Evolutionary conservation across 768 basidiomycete genomes (phyloP).

Genomic region (Royoungia palumana): DNA sequence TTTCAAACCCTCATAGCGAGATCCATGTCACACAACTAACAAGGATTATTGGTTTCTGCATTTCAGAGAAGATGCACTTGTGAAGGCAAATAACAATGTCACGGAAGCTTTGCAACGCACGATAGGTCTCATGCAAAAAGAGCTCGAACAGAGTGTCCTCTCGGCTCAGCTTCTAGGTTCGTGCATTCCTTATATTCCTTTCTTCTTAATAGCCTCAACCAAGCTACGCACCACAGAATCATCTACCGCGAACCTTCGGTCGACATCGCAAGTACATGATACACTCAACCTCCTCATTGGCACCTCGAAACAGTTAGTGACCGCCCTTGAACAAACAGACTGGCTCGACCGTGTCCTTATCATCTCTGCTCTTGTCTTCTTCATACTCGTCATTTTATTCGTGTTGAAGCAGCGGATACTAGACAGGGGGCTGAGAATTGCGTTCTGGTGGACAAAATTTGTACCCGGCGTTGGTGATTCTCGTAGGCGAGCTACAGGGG

Average conservation of each 20-base stretch:
- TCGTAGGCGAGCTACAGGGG: not conserved
- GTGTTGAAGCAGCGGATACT: constrained; percentile 86
- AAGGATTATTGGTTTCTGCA: not conserved
- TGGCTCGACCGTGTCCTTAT: constrained; percentile 90
- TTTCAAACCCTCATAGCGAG: not conserved
- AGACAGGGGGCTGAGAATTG: constrained; percentile 72
- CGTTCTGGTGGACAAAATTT: constrained; percentile 86
- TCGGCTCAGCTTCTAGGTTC: constrained; percentile 81
- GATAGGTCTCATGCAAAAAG: constrained; percentile 81
- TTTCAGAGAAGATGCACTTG: constrained; percentile 74
- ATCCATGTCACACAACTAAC: not conserved
- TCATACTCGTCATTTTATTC: constrained; percentile 78
- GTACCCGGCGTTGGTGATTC: constrained; percentile 39
- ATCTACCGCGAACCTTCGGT: constrained; percentile 72
- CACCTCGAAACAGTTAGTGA: constrained; percentile 82
- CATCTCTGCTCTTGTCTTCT: constrained; percentile 74
- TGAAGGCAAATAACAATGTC: constrained; percentile 86
- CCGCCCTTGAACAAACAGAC: constrained; percentile 85
- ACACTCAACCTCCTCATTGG: constrained; percentile 64
- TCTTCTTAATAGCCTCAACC: not conserved
- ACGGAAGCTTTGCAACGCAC: constrained; percentile 87
- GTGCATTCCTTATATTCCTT: constrained; percentile 10
- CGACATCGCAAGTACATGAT: constrained; percentile 76
- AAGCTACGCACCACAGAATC: constrained; percentile 45
- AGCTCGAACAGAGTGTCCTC: constrained; percentile 86